Evolutionary conservation across 139 green algal species (phyloP).

Genomic region (Yamagishiella unicocca): DNA sequence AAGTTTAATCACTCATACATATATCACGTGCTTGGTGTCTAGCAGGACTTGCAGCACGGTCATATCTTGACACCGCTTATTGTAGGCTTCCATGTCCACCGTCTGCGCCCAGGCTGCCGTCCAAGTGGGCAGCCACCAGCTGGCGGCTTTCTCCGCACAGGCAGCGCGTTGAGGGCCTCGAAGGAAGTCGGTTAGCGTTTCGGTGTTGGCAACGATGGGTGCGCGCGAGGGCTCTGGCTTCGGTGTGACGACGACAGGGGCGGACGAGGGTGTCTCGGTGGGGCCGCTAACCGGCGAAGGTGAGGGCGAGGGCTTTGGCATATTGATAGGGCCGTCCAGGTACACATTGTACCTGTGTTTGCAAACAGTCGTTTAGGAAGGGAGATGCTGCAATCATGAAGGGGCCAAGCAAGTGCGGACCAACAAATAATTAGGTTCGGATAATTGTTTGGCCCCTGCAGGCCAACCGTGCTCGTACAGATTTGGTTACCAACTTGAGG

Average conservation of each 20-base stretch:
- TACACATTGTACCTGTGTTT: conserved; percentile 30
- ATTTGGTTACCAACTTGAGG: too few species aligned
- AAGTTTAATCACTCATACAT: too few species aligned
- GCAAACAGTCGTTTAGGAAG: not conserved
- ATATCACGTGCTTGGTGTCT: not conserved
- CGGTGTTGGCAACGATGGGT: conserved; percentile 28
- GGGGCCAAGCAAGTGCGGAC: too few species aligned
- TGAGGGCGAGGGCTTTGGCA: not conserved
- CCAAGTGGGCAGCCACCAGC: conserved; percentile 4
- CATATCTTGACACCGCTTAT: not conserved
- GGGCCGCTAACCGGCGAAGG: not conserved
- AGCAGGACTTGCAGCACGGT: conserved; percentile 23
- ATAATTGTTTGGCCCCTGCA: too few species aligned
- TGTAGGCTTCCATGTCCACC: not conserved
- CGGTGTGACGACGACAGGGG: not conserved
- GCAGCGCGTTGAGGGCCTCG: not conserved
- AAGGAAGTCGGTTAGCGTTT: conserved; percentile 38
- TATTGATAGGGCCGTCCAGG: not conserved
- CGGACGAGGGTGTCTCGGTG: not conserved
- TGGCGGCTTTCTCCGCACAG: conserved; percentile 9
- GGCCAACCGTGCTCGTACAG: too few species aligned
- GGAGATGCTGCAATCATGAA: not conserved
- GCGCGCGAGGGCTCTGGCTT: not conserved
- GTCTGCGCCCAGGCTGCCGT: conserved; percentile 18
- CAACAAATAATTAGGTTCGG: too few species aligned